Percentiles rank a stretch among this genome's conserved stretches.
Evolutionary conservation across 164 flowering plant genomes (phyloP).

Genomic region (Kingdonia uniflora): DNA sequence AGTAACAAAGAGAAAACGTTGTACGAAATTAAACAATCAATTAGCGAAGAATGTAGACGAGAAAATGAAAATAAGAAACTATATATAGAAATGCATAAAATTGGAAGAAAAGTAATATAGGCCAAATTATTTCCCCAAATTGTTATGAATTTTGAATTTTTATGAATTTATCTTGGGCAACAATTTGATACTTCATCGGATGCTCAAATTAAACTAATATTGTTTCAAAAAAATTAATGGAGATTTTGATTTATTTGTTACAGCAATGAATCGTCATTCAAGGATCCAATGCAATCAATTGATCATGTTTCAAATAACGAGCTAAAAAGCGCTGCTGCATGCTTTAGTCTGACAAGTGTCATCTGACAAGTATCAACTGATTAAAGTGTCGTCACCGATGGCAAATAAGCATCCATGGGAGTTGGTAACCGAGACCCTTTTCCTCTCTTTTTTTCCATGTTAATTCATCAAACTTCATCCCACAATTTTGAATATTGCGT

Average conservation of each 20-base stretch:
- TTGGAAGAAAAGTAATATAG: background rate
- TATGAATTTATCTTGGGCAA: no score
- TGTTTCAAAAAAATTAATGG: no score
- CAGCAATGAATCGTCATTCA: slow-evolving; percentile 52
- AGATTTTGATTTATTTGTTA: slow-evolving; percentile 1
- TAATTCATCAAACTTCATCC: slow-evolving; percentile 1
- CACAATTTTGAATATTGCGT: slow-evolving; percentile 7
- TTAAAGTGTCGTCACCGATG: background rate
- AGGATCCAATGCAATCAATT: slow-evolving; percentile 34
- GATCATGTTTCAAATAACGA: slow-evolving; percentile 52
- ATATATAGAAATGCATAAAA: no score
- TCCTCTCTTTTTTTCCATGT: background rate
- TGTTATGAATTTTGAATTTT: background rate
- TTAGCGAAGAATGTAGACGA: no score
- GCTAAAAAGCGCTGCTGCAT: slow-evolving; percentile 57
- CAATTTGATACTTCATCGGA: no score
- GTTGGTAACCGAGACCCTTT: background rate
- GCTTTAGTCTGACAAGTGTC: slow-evolving; percentile 64
- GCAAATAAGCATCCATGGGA: background rate
- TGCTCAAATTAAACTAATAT: no score
- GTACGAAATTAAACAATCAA: no score
- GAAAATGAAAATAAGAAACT: no score
- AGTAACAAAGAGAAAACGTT: no score
- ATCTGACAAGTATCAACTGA: slow-evolving; percentile 41
- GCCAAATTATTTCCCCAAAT: background rate